Percentiles rank a stretch among this genome's conserved stretches.
phyloP scores from a whole-genome alignment of 2,329 filamentous ascomycete genomes.

The Cladophialophora psammophila region DNA sequence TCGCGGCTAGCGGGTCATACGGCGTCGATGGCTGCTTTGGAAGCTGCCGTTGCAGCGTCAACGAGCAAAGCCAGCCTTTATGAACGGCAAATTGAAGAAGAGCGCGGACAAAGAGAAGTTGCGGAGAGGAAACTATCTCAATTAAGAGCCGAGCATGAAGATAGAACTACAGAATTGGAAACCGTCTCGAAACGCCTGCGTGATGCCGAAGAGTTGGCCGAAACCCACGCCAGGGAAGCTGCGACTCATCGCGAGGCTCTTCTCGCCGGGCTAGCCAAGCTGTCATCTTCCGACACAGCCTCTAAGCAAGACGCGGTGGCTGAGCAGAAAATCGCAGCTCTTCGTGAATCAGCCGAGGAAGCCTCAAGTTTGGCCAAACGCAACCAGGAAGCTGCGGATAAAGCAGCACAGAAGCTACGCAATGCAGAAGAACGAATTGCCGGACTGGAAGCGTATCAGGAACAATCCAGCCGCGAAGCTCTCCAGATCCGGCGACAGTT shows the following conservation, averaged over 20 bases:
- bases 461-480: constrained; percentile 93
- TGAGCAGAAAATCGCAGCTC: constrained; percentile 68
- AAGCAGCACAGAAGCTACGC: constrained; percentile 85
- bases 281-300: constrained; percentile 56
- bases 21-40: constrained; percentile 75
- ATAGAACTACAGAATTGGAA: constrained; percentile 78
- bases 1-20: constrained; percentile 73
- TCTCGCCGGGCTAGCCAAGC: constrained; percentile 79
- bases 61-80: constrained; percentile 77
- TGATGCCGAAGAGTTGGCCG: constrained; percentile 86
- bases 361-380: constrained; percentile 83
- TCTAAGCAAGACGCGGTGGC: constrained; percentile 58
- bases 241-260: constrained; percentile 83
- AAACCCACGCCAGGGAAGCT: constrained; percentile 87
- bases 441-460: constrained; percentile 94
- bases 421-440: constrained; percentile 96
- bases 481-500: constrained; percentile 89
- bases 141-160: constrained; percentile 83
- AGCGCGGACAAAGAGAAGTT: constrained; percentile 76
- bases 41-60: constrained; percentile 79
- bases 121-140: constrained; percentile 77
- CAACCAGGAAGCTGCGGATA: constrained; percentile 87
- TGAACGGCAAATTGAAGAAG: constrained; percentile 83
- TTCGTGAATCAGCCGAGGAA: constrained; percentile 80
- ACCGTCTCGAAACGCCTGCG: constrained; percentile 74